phyloP scores from a whole-genome alignment of 768 basidiomycete genomes.

The Neoboletus magnificus region DNA sequence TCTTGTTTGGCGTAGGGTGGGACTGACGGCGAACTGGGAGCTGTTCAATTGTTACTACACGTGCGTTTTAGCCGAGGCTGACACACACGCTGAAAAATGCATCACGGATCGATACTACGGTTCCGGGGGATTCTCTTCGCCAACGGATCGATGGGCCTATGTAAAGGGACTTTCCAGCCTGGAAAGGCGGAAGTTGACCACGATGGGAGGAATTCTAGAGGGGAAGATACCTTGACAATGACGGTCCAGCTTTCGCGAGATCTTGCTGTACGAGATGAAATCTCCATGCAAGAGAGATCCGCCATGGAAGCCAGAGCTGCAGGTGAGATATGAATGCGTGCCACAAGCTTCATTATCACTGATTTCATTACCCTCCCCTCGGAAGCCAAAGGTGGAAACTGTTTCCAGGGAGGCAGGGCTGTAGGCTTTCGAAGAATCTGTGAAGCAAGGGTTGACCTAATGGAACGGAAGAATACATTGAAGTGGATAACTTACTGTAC shows the following conservation, averaged over 20 bases:
- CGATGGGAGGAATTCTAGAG: not conserved
- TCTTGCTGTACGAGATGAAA: conserved; percentile 67
- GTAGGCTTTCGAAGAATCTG: conserved; percentile 76
- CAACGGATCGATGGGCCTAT: conserved; percentile 72
- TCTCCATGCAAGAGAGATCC: conserved; percentile 75
- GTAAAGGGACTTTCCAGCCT: conserved; percentile 70
- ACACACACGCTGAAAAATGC: conserved; percentile 80
- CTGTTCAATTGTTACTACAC: conserved; percentile 36
- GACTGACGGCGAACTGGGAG: conserved; percentile 77
- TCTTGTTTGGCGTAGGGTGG: conserved; percentile 56
- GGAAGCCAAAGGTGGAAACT: conserved; percentile 77
- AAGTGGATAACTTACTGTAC: conserved; percentile 55
- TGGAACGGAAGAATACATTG: not conserved
- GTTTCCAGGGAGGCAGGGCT: conserved; percentile 46
- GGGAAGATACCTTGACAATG: conserved; percentile 63
- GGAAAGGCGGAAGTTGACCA: not conserved
- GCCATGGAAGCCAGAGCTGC: conserved; percentile 82
- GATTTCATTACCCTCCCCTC: conserved; percentile 75
- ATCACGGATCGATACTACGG: conserved; percentile 80
- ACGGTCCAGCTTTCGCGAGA: conserved; percentile 70
- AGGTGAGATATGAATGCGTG: conserved; percentile 4
- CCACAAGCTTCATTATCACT: conserved; percentile 1
- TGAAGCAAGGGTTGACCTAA: not conserved
- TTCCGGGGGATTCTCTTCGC: conserved; percentile 71
- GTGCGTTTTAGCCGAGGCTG: not conserved